Evolutionary conservation across 306 rosid genomes (phyloP).

Genomic region (Parietaria judaica): DNA sequence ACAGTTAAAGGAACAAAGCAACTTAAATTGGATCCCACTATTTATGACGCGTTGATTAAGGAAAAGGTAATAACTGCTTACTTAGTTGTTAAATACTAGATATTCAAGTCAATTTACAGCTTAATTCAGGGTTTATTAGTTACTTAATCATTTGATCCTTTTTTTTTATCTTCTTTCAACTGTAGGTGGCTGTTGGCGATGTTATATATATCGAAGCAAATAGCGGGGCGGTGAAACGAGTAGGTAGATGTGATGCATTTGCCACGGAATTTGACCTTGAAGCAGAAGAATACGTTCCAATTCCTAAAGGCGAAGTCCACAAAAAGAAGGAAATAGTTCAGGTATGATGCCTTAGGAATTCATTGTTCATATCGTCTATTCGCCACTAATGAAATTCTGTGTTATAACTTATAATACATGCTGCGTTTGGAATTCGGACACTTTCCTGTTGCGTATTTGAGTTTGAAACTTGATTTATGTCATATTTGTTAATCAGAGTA

Average conservation of each 20-base stretch:
- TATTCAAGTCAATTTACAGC: not conserved
- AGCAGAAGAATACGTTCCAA: conserved; percentile 97
- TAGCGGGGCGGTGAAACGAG: conserved; percentile 97
- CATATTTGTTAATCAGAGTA: not conserved
- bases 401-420: not conserved
- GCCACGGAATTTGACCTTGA: conserved; percentile 98
- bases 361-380: conserved; percentile 6
- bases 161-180: too few species aligned
- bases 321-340: conserved; percentile 94
- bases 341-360: conserved; percentile 42
- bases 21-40: conserved; percentile 91
- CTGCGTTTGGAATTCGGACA: conserved; percentile 1
- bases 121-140: not conserved
- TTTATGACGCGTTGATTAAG: conserved; percentile 89
- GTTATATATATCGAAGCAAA: conserved; percentile 90
- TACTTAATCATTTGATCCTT: not conserved
- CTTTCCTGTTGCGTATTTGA: conserved; percentile 3
- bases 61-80: conserved; percentile 50
- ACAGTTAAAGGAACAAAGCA: conserved; percentile 97
- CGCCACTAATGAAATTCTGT: conserved; percentile 7
- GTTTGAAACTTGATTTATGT: not conserved
- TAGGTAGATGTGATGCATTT: conserved; percentile 95
- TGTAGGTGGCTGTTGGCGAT: conserved; percentile 92
- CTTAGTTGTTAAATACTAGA: not conserved
- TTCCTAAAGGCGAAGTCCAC: conserved; percentile 99